Evolutionary conservation across 75 land plant genomes (phyloP).

Genomic region (Cupressus sempervirens): DNA sequence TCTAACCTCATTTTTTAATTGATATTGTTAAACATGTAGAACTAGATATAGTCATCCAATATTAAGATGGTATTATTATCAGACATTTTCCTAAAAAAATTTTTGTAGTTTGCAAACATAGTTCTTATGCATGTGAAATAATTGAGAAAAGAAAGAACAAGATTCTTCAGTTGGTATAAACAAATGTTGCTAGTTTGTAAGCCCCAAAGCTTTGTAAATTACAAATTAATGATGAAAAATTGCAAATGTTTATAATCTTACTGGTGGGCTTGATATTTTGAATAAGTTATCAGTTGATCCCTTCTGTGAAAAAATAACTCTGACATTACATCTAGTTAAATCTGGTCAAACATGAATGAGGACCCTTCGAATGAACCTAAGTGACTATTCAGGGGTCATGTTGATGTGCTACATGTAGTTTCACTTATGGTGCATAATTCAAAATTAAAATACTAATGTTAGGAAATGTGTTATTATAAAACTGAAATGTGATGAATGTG

Average conservation of each 20-base stretch:
- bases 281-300: neutral
- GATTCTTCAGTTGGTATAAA: no score
- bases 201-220: neutral
- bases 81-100: neutral
- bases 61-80: neutral
- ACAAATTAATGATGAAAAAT: neutral
- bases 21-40: neutral
- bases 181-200: neutral
- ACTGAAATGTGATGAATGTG: neutral
- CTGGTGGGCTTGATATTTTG: neutral
- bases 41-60: neutral
- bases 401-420: neutral
- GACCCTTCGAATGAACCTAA: no score
- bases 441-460: neutral
- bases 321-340: neutral
- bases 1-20: neutral
- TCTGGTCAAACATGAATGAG: no score
- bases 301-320: neutral
- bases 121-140: neutral
- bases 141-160: neutral
- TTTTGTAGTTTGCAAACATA: neutral
- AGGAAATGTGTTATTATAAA: neutral
- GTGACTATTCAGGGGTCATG: no score
- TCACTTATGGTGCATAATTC: neutral
- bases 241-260: neutral